Conservation (phyloP, 1,139 yeast genomes). For the Suhomyces atakaporum region DNA sequence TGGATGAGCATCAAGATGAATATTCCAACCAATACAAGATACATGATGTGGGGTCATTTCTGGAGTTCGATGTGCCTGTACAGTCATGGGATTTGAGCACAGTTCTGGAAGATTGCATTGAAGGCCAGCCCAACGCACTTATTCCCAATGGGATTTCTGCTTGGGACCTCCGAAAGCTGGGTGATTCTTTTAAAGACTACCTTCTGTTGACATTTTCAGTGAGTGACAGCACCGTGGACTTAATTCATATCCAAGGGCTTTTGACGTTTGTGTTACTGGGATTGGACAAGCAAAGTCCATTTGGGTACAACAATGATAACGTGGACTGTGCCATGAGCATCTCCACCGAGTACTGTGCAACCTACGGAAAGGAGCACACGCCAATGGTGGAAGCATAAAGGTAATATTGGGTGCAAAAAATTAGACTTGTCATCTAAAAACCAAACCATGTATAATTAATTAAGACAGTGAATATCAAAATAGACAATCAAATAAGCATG, state of each 20-base stretch:
- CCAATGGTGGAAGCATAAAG: constrained; percentile 1
- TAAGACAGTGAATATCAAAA: too few relatives aligned
- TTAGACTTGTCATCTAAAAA: too few relatives aligned
- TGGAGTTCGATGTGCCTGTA: constrained; percentile 10
- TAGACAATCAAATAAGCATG: too few relatives aligned
- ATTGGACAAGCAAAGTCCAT: constrained; percentile 1
- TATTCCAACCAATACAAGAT: constrained; percentile 8
- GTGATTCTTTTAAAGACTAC: constrained; percentile 14
- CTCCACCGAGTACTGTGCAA: constrained; percentile 11
- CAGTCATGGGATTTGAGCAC: constrained; percentile 11
- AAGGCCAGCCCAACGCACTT: constrained; percentile 27
- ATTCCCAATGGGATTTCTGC: constrained; percentile 42
- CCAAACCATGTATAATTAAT: too few relatives aligned
- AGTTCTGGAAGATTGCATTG: constrained; percentile 6
- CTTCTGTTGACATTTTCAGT: constrained; percentile 17
- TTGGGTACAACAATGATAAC: constrained; percentile 11
- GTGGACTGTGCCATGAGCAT: constrained; percentile 14
- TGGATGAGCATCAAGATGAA: constrained; percentile 4
- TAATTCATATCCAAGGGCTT: constrained; percentile 11
- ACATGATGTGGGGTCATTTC: constrained; percentile 8
- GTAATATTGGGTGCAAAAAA: too few relatives aligned
- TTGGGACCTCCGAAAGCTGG: constrained; percentile 22
- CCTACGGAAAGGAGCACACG: constrained; percentile 6
- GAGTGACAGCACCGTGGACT: constrained; percentile 17
- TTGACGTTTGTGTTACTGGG: constrained; percentile 4